phyloP scores from a whole-genome alignment of 805 yeast genomes.

The Candida tallmaniae region DNA sequence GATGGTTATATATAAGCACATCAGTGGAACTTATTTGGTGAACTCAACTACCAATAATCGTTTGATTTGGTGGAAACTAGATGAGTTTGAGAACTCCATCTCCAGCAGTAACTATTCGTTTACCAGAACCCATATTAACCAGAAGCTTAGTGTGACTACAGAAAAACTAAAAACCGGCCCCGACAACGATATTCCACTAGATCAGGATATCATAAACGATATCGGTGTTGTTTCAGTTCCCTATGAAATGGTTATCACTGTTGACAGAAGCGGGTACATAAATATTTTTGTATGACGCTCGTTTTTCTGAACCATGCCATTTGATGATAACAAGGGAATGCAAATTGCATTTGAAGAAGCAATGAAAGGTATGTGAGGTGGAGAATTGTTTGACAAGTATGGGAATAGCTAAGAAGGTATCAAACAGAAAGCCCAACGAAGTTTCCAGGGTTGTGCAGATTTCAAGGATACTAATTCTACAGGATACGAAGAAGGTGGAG shows the following conservation, averaged over 20 bases:
- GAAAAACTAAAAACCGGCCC: conserved; percentile 4
- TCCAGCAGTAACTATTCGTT: conserved; percentile 6
- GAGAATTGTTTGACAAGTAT: too few species aligned
- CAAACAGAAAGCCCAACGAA: too few species aligned
- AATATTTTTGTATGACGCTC: conserved; percentile 3
- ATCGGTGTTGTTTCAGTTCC: conserved; percentile 46
- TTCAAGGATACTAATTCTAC: conserved; percentile 9
- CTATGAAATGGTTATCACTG: conserved; percentile 57
- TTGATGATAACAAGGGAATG: conserved; percentile 65
- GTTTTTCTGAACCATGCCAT: conserved; percentile 23
- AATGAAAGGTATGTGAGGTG: conserved; percentile 39
- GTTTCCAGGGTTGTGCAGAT: too few species aligned
- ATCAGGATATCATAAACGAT: conserved; percentile 43
- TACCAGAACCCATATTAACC: conserved; percentile 6
- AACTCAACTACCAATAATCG: conserved; percentile 5
- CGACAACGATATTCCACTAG: not conserved
- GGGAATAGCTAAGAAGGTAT: too few species aligned
- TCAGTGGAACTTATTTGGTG: conserved; percentile 6
- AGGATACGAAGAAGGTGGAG: conserved; percentile 83
- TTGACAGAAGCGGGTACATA: conserved; percentile 62
- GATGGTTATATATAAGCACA: conserved; percentile 6
- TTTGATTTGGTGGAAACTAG: conserved; percentile 10
- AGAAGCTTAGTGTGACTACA: conserved; percentile 6
- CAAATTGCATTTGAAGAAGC: conserved; percentile 73
- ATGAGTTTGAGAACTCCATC: conserved; percentile 9